Percentiles rank a stretch among this genome's conserved stretches.
Evolutionary conservation across 805 yeast species (phyloP).

Genomic region (Candida boleticola): DNA sequence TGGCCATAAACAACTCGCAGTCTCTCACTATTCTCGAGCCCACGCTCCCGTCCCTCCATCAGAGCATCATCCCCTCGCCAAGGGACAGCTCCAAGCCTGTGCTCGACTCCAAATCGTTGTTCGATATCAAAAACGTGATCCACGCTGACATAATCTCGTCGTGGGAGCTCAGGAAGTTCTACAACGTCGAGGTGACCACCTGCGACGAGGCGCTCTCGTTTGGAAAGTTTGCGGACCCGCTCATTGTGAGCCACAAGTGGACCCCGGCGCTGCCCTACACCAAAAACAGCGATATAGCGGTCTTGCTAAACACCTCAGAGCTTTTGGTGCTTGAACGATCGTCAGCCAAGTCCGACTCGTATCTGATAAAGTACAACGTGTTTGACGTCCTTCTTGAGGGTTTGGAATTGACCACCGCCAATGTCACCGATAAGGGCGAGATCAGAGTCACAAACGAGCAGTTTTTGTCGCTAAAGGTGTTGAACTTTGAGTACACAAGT

Average conservation of each 20-base stretch:
- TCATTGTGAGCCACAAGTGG: constrained; percentile 36
- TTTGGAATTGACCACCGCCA: constrained; percentile 15
- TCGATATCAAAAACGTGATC: constrained; percentile 21
- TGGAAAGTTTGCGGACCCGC: constrained; percentile 30
- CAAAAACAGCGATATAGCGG: constrained; percentile 30
- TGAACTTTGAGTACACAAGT: constrained; percentile 24
- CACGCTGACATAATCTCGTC: constrained; percentile 25
- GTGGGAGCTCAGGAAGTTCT: constrained; percentile 29
- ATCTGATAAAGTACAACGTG: constrained; percentile 22
- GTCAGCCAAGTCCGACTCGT: constrained; percentile 20
- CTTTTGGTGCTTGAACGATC: constrained; percentile 29
- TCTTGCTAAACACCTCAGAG: constrained; percentile 38
- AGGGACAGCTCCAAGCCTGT: constrained; percentile 6
- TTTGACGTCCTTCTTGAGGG: constrained; percentile 25
- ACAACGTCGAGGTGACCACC: constrained; percentile 22
- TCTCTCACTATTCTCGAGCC: constrained; percentile 38
- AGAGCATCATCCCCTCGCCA: constrained; percentile 14
- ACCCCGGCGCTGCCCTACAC: constrained; percentile 20
- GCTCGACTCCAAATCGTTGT: constrained; percentile 25
- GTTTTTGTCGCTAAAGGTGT: constrained; percentile 21
- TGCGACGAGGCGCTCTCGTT: constrained; percentile 28
- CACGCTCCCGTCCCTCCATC: constrained; percentile 31
- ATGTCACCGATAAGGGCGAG: constrained; percentile 17
- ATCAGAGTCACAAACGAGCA: constrained; percentile 19
- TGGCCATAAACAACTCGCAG: constrained; percentile 33